These are phyloP conservation scores for Trichoderma simmonsii DNA, from an alignment of 2,329 filamentous ascomycete species.

Conservation along the genomic window DNA sequence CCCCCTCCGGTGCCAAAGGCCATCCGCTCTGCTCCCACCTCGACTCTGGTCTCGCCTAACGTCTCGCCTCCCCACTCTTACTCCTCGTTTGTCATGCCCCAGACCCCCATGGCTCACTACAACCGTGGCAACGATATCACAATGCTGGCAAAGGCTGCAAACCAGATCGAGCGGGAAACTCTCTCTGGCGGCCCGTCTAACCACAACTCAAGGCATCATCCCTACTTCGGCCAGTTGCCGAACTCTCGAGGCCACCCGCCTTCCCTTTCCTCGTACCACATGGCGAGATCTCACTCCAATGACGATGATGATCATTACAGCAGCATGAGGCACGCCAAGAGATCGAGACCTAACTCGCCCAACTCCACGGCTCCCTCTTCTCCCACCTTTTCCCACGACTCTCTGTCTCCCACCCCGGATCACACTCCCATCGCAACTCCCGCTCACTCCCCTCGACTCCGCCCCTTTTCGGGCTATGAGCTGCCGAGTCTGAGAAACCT, in stretches of 20 bases:
- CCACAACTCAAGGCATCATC: conserved; percentile 49
- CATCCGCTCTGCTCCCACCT: conserved; percentile 83
- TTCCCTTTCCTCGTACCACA: conserved; percentile 83
- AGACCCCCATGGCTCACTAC: conserved; percentile 48
- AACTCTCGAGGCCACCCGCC: conserved; percentile 62
- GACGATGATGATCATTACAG: conserved; percentile 77
- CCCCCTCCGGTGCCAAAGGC: conserved; percentile 71
- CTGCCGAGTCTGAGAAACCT: conserved; percentile 77
- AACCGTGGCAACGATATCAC: conserved; percentile 53
- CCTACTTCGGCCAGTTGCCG: conserved; percentile 50
- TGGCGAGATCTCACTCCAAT: conserved; percentile 84
- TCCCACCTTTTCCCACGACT: conserved; percentile 94
- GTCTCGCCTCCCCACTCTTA: conserved; percentile 93
- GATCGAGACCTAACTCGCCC: conserved; percentile 88
- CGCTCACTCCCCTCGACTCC: conserved; percentile 87
- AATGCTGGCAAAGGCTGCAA: conserved; percentile 58
- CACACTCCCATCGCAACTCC: conserved; percentile 98
- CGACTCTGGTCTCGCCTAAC: conserved; percentile 86
- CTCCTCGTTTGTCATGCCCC: conserved; percentile 61
- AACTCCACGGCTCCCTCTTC: conserved; percentile 95
- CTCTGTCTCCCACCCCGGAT: conserved; percentile 89
- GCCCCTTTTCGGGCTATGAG: conserved; percentile 74
- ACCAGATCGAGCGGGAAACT: conserved; percentile 60
- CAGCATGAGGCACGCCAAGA: conserved; percentile 70
- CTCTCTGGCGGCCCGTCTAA: conserved; percentile 38